A percentile compares a stretch with the other conserved stretches of the same genome.
These are phyloP conservation scores for Globisporangium cystogenes DNA, from an alignment of 352 stramenopile genomes.

Conservation along the genomic window DNA sequence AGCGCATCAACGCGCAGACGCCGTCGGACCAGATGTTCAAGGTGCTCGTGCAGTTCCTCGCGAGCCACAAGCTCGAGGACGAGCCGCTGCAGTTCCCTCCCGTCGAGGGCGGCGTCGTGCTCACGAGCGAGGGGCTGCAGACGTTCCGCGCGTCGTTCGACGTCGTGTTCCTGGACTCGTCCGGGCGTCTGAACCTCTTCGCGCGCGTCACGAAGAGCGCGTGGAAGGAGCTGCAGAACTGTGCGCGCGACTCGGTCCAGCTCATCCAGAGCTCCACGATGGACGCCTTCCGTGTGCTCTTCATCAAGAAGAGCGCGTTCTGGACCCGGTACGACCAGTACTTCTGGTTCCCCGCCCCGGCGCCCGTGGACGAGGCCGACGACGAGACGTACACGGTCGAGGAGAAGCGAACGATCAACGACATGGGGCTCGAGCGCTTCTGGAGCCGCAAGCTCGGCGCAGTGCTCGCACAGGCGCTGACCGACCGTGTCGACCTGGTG, in stretches of 20 bases:
- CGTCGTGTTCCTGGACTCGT: slow-evolving; percentile 75
- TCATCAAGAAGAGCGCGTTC: slow-evolving; percentile 79
- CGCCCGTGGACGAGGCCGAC: slow-evolving; percentile 43
- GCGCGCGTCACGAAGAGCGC: slow-evolving; percentile 51
- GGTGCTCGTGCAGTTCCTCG: slow-evolving; percentile 78
- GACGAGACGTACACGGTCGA: slow-evolving; percentile 55
- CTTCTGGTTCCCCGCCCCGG: slow-evolving; percentile 66
- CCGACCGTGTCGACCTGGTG: slow-evolving; percentile 59
- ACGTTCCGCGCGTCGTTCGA: slow-evolving; percentile 65
- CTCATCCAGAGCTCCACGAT: slow-evolving; percentile 58
- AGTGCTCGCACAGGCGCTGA: slow-evolving; percentile 51
- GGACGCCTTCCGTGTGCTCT: slow-evolving; percentile 73
- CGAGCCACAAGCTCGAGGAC: slow-evolving; percentile 53
- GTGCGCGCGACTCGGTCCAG: slow-evolving; percentile 50
- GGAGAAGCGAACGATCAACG: slow-evolving; percentile 69
- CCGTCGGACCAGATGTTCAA: slow-evolving; percentile 85
- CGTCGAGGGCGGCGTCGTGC: slow-evolving; percentile 37
- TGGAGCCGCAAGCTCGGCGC: slow-evolving; percentile 50
- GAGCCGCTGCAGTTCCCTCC: slow-evolving; percentile 67
- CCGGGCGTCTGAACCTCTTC: slow-evolving; percentile 71
- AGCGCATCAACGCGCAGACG: slow-evolving; percentile 62
- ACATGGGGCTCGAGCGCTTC: slow-evolving; percentile 69
- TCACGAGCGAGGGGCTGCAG: slow-evolving; percentile 62
- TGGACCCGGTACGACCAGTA: slow-evolving; percentile 86
- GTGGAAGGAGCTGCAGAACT: slow-evolving; percentile 67